These are phyloP conservation scores for Sordariomycetes sp. DNA, from an alignment of 2,329 filamentous ascomycete species.

Conservation along the genomic window DNA sequence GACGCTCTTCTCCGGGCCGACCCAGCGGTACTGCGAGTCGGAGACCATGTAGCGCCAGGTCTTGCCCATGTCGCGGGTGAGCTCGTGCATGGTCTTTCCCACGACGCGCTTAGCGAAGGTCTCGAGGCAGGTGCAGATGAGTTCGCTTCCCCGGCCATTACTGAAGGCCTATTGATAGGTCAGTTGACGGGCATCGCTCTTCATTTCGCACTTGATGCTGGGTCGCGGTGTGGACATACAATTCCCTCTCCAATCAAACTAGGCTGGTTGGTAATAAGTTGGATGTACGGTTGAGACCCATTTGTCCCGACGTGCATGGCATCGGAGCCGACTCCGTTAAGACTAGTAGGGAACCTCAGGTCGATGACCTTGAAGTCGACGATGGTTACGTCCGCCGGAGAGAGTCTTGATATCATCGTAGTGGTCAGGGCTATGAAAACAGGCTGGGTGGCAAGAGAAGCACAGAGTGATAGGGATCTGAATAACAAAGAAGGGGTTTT, in stretches of 20 bases:
- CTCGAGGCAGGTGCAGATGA: slow-evolving; percentile 5
- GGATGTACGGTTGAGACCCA: slow-evolving; percentile 9
- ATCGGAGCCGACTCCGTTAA: slow-evolving; percentile 10
- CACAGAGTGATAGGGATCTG: neutral
- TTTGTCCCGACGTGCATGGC: slow-evolving; percentile 12
- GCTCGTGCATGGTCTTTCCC: slow-evolving; percentile 5
- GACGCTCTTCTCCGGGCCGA: slow-evolving; percentile 61
- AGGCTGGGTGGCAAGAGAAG: neutral
- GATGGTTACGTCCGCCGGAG: slow-evolving; percentile 6
- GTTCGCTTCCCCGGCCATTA: slow-evolving; percentile 6
- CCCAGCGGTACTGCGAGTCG: slow-evolving; percentile 60
- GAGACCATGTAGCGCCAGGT: slow-evolving; percentile 61
- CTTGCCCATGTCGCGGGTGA: slow-evolving; percentile 45
- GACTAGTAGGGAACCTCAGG: slow-evolving; percentile 11
- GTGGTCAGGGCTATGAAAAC: neutral
- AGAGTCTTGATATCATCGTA: neutral
- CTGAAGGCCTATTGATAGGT: slow-evolving; percentile 3
- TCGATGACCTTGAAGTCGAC: slow-evolving; percentile 8
- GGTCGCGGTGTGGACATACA: neutral
- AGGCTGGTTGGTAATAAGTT: slow-evolving; percentile 8
- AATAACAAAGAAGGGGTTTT: neutral
- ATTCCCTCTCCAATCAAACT: slow-evolving; percentile 9
- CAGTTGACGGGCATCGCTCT: neutral
- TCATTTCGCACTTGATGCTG: neutral
- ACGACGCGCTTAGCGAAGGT: slow-evolving; percentile 7